Base-by-base conservation (phyloP, 306 rosid species). In the Sophora flavescens region DNA sequence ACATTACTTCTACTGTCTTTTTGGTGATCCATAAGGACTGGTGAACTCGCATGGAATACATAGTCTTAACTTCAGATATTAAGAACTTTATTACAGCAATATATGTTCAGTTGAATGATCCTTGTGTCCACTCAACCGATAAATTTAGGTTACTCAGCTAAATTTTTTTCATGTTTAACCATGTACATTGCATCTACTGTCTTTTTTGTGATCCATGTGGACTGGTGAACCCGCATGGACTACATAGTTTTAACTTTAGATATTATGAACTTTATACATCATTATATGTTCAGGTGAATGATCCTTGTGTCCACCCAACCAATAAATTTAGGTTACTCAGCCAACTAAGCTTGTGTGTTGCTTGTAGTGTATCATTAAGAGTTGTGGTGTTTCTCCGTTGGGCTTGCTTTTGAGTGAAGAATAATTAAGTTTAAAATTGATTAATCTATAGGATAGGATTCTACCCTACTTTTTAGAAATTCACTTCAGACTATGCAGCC, bases 391-490 rank as follows among this genome's bases (percentile, higher is more conserved):
- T 10, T 10, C 38, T 58, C n/a, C n/a, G 1, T 58, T 22, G 1
- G 13, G 42, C 38, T 48, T 16, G 50, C 6, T 41, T 4, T 13
- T 10, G 36, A 28, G 42, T 30, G 28, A 17, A 16, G 35, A 6
- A 22, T 30, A 45, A 41, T 42, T 35, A 16, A 11, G 61, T 64
- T 4, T 18, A 18, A 14, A 41, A 4, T 17, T 45, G 66, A 50
- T 64, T 50, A 44, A 14, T 70, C 42, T 18, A 42, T 58, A 61
- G 72, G 50, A 42, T 58, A 61, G 72, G 50, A 16, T 16, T 41
- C 28, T 28, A 30, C 39, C 67, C 13, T 73, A 13, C 15, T 35
- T 51, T 3, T 33, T 13, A 11, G 32, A 74, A 48, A 32, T 51
- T 36, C 48, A 22, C 77, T 53, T 16, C 18, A 22, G 54, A 66